phyloP scores from a whole-genome alignment of 129 eudicot genomes.

The Lactuca saligna region DNA sequence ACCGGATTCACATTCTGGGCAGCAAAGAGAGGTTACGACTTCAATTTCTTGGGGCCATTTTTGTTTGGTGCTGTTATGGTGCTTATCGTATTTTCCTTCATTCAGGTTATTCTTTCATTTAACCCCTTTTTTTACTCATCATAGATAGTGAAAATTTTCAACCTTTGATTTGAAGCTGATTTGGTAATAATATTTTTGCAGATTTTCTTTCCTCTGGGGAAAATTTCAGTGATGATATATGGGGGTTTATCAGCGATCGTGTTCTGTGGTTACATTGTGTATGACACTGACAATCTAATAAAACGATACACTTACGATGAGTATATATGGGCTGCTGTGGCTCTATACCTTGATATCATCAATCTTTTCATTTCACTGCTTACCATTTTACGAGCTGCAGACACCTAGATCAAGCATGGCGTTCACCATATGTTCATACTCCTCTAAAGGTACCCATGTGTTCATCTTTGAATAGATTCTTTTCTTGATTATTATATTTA shows the following conservation, averaged over 20 bases:
- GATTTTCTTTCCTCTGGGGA: conserved; percentile 64
- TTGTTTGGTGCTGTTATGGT: conserved; percentile 56
- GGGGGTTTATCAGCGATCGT: conserved; percentile 65
- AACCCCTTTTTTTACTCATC: not conserved
- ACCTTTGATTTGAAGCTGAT: not conserved
- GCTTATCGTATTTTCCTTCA: conserved; percentile 49
- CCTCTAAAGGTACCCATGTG: conserved; percentile 3
- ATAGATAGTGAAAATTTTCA: not conserved
- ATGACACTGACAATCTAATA: conserved; percentile 76
- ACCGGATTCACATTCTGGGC: conserved; percentile 77
- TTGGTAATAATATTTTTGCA: conserved; percentile 22
- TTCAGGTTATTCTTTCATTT: conserved; percentile 43
- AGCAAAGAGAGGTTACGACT: conserved; percentile 68
- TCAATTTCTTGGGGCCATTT: conserved; percentile 71
- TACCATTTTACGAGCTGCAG: conserved; percentile 36
- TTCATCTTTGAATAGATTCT: conserved; percentile 11
- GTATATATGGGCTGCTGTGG: conserved; percentile 59
- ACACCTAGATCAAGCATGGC: conserved; percentile 6
- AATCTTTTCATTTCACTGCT: conserved; percentile 57
- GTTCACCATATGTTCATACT: conserved; percentile 20
- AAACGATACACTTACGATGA: conserved; percentile 70
- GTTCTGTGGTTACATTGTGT: conserved; percentile 71
- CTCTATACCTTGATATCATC: conserved; percentile 67
- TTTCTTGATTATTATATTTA: not conserved
- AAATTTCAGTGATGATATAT: conserved; percentile 38